phyloP scores from a whole-genome alignment of 441 rosid genomes.

The Erodium chrysanthum region DNA sequence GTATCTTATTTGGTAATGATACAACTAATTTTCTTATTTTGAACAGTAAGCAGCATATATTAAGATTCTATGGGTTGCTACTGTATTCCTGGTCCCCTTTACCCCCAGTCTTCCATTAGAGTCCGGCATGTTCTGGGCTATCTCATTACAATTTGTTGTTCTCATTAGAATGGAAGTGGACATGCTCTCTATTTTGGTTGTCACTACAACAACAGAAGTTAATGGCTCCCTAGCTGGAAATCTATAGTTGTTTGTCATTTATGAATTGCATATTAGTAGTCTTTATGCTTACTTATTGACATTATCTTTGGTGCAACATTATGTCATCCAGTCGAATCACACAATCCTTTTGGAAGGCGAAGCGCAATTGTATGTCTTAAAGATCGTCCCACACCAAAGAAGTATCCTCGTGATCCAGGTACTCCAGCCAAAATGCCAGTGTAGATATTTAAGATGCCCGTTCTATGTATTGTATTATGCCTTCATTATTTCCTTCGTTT shows the following conservation, averaged over 20 bases:
- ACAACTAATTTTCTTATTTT: not conserved
- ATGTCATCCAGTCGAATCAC: slow-evolving; percentile 59
- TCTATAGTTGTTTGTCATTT: not conserved
- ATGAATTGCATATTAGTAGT: slow-evolving; percentile 6
- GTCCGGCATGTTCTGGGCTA: not conserved
- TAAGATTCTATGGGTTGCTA: not conserved
- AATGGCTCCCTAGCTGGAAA: not conserved
- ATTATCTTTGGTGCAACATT: slow-evolving; percentile 12
- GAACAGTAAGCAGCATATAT: not conserved
- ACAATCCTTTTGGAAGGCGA: slow-evolving; percentile 67
- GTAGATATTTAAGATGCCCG: slow-evolving; percentile 20
- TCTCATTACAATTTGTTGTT: not conserved
- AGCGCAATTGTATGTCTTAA: slow-evolving; percentile 63
- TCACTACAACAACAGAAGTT: not conserved
- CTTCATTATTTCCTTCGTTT: not conserved
- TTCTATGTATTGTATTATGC: not conserved
- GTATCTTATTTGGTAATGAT: not conserved
- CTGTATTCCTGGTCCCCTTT: not conserved
- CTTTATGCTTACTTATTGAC: slow-evolving; percentile 9
- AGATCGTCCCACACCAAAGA: slow-evolving; percentile 50
- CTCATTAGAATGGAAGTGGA: not conserved
- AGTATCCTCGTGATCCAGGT: slow-evolving; percentile 76
- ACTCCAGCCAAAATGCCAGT: slow-evolving; percentile 67
- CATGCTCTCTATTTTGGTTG: not conserved
- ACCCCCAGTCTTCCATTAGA: not conserved